Percentiles rank a stretch among this genome's conserved stretches.
phyloP scores from a whole-genome alignment of 345 rosid genomes.

The Jatropha curcas region DNA sequence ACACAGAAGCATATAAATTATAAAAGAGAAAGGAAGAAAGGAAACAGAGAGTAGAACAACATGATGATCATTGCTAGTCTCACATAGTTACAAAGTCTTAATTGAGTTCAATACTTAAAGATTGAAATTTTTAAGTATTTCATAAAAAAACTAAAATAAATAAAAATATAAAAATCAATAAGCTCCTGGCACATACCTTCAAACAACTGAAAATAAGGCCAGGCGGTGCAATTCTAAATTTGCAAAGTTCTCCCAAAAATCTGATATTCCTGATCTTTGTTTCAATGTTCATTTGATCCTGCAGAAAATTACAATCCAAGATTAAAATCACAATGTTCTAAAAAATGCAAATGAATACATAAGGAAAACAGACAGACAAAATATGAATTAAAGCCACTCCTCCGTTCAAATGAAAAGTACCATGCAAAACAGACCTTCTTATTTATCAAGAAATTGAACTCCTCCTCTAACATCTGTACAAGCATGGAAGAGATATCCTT shows the following conservation, averaged over 20 bases:
- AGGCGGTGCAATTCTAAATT: conserved; percentile 81
- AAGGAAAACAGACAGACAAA: conserved; percentile 4
- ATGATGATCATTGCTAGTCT: neutral
- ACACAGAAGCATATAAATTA: neutral
- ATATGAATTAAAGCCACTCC: conserved; percentile 9
- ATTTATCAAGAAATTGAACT: conserved; percentile 87
- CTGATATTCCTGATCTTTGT: conserved; percentile 96
- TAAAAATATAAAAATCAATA: conserved; percentile 3
- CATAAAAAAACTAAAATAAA: neutral
- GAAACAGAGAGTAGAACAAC: neutral
- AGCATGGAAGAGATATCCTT: conserved; percentile 91
- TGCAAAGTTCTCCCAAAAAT: conserved; percentile 98
- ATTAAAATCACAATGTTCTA: neutral
- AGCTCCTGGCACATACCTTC: conserved; percentile 56
- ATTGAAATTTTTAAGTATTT: neutral
- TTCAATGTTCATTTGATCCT: conserved; percentile 99
- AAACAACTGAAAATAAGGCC: conserved; percentile 88
- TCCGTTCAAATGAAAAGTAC: conserved; percentile 3
- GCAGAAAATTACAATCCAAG: conserved; percentile 34
- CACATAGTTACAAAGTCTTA: neutral
- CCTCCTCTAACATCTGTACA: conserved; percentile 95
- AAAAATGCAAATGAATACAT: conserved; percentile 18
- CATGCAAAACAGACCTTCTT: conserved; percentile 62
- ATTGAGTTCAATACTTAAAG: neutral
- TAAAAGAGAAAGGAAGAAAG: neutral